Evolutionary conservation across 2,329 filamentous ascomycete species (phyloP).

Genomic region (Aspergillus novoparasiticus): DNA sequence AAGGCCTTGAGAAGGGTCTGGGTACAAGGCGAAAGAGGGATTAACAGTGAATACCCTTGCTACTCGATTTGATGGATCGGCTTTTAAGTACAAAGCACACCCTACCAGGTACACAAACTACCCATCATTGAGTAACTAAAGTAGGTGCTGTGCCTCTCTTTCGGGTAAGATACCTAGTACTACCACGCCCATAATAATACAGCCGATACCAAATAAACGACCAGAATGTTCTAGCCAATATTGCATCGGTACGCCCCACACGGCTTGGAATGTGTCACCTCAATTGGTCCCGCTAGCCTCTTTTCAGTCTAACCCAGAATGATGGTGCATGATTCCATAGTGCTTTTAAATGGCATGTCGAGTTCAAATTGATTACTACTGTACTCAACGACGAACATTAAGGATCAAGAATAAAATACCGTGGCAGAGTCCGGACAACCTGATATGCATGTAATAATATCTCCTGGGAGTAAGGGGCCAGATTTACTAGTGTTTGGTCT

Average conservation of each 20-base stretch:
- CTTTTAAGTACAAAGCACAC: neutral
- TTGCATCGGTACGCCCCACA: neutral
- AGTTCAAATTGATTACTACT: neutral
- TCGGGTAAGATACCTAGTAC: neutral
- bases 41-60: neutral
- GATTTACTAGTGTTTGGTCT: neutral
- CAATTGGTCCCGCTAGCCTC: neutral
- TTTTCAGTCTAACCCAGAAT: neutral
- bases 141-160: too few relatives aligned
- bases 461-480: neutral
- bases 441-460: neutral
- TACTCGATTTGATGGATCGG: too few relatives aligned
- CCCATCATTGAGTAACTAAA: neutral
- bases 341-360: neutral
- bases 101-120: neutral
- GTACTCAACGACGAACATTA: neutral
- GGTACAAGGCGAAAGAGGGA: neutral
- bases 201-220: neutral
- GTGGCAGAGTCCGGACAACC: neutral
- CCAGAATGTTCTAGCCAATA: slow-evolving; percentile 5
- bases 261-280: slow-evolving; percentile 5
- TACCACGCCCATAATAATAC: neutral
- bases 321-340: neutral
- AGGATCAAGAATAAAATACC: neutral
- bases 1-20: neutral